A percentile compares a stretch with the other conserved stretches of the same genome.
phyloP scores from a whole-genome alignment of 129 eudicot genomes.

The Pulicaria dysenterica region DNA sequence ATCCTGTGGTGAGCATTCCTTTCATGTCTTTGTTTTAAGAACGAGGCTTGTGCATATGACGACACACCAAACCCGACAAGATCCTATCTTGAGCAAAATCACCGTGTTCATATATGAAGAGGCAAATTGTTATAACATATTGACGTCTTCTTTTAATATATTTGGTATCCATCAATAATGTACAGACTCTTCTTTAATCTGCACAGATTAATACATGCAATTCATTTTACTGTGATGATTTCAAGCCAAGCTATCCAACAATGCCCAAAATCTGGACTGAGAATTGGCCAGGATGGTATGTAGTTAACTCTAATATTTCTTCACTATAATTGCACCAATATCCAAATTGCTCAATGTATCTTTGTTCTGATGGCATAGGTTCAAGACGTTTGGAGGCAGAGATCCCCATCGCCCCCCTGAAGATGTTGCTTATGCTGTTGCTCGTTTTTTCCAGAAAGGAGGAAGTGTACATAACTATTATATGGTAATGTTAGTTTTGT shows the following conservation, averaged over 20 bases:
- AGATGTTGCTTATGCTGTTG: constrained; percentile 94
- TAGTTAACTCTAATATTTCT: not conserved
- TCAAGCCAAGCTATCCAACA: constrained; percentile 62
- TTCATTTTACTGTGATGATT: constrained; percentile 81
- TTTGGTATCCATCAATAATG: no score
- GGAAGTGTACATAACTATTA: constrained; percentile 92
- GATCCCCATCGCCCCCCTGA: constrained; percentile 93
- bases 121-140: no score
- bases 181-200: constrained; percentile 16
- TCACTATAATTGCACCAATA: not conserved
- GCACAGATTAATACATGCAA: constrained; percentile 94
- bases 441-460: constrained; percentile 93
- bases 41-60: not conserved
- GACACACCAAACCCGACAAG: no score
- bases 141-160: no score
- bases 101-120: no score
- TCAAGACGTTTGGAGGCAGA: constrained; percentile 89
- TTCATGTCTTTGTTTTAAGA: not conserved
- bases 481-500: constrained; percentile 54
- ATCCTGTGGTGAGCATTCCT: constrained; percentile 65
- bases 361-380: constrained; percentile 51
- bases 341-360: not conserved
- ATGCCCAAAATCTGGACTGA: constrained; percentile 96
- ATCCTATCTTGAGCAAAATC: no score
- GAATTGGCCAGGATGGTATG: constrained; percentile 98